Percentiles rank a stretch among this genome's conserved stretches.
These are phyloP conservation scores for Saccharomycopsis synnaedendra DNA, from an alignment of 805 yeast genomes.

Conservation along the genomic window DNA sequence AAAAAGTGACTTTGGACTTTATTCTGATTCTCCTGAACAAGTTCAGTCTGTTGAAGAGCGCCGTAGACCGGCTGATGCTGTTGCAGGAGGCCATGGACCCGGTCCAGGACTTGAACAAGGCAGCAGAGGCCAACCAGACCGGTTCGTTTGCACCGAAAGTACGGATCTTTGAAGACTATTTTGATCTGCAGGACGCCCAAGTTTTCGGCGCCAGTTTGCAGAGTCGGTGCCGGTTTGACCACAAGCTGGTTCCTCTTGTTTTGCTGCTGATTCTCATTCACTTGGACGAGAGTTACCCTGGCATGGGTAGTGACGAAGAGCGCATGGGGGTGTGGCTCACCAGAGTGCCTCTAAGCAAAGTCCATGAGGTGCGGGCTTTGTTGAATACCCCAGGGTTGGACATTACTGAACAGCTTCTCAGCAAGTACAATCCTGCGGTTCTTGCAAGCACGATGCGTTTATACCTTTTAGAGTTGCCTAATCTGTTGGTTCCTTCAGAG, in stretches of 20 bases:
- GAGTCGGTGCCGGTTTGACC: conserved; percentile 58
- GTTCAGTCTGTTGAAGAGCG: conserved; percentile 42
- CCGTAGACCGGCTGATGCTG: conserved; percentile 49
- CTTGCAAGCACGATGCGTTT: conserved; percentile 61
- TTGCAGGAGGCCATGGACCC: conserved; percentile 69
- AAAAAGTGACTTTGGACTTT: conserved; percentile 65
- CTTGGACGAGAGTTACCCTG: conserved; percentile 65
- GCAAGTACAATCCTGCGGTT: conserved; percentile 38
- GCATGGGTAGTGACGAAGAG: conserved; percentile 53
- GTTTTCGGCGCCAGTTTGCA: conserved; percentile 74
- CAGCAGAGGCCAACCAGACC: conserved; percentile 57
- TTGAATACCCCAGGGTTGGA: conserved; percentile 29
- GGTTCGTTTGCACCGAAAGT: conserved; percentile 70
- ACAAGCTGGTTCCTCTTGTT: conserved; percentile 59
- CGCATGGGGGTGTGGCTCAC: conserved; percentile 59
- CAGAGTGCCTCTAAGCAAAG: conserved; percentile 46
- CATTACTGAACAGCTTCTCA: conserved; percentile 22
- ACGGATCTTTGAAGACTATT: conserved; percentile 67
- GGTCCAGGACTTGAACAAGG: conserved; percentile 48
- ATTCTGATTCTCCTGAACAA: conserved; percentile 54
- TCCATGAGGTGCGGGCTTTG: conserved; percentile 49
- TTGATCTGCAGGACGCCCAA: conserved; percentile 50
- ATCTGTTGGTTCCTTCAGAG: conserved; percentile 54
- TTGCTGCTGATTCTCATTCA: conserved; percentile 51
- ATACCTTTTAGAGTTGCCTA: conserved; percentile 71